Evolutionary conservation across 441 rosid species (phyloP).

Genomic region (Bruguiera hainesii): DNA sequence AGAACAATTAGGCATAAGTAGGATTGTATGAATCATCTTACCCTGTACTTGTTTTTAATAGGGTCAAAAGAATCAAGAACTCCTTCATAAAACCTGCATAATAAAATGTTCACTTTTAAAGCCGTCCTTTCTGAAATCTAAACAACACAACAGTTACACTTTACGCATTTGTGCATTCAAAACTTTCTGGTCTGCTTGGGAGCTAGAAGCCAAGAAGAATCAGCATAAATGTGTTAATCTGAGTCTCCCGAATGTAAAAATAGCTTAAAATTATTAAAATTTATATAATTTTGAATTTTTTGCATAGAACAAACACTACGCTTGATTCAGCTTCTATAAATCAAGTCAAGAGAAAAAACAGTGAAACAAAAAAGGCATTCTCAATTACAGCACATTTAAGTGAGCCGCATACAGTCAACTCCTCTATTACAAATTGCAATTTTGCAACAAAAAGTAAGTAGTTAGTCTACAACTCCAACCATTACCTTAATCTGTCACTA

Average conservation of each 20-base stretch:
- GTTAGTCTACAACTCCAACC: not conserved
- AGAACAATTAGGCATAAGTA: conserved; percentile 8
- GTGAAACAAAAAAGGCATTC: too few species aligned
- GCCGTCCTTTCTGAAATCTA: not conserved
- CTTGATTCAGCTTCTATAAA: too few species aligned
- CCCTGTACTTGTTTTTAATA: conserved; percentile 51
- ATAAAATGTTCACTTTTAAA: not conserved
- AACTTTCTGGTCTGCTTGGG: not conserved
- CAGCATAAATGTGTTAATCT: too few species aligned
- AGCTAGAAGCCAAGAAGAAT: not conserved
- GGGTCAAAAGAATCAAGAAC: conserved; percentile 40
- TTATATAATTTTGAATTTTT: not conserved
- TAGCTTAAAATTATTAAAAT: too few species aligned
- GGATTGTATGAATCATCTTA: conserved; percentile 31
- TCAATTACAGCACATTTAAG: too few species aligned
- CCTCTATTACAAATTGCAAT: too few species aligned
- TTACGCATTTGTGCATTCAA: not conserved
- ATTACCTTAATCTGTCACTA: not conserved
- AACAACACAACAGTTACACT: not conserved
- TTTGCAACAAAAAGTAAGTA: not conserved
- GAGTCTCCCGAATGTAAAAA: too few species aligned
- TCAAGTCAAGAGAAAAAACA: too few species aligned
- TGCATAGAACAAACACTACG: too few species aligned
- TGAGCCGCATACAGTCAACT: too few species aligned
- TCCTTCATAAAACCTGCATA: conserved; percentile 69